Evolutionary conservation across 2,329 filamentous ascomycete genomes (phyloP).

Genomic region (Akanthomyces uredinophilus): DNA sequence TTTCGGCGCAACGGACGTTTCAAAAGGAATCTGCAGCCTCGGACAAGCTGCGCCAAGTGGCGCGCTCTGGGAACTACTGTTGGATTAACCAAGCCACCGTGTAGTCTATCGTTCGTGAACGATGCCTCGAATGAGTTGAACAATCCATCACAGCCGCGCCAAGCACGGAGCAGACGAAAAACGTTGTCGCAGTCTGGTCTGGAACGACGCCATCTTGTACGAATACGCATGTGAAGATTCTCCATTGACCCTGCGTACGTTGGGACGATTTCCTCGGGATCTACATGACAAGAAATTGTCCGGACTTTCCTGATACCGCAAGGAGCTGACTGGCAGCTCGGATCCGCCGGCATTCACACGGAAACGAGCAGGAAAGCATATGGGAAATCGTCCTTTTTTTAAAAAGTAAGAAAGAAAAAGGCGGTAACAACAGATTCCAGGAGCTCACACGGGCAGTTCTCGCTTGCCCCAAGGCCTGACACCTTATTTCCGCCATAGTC

Average conservation of each 20-base stretch:
- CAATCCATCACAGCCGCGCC: background rate
- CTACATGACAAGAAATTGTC: background rate
- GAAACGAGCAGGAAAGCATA: too few relatives aligned
- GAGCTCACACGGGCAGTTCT: background rate
- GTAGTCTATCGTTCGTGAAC: background rate
- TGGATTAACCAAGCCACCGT: background rate
- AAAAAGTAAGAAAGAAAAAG: too few relatives aligned
- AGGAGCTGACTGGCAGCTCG: background rate
- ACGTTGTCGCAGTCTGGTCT: background rate
- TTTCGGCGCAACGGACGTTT: constrained; percentile 7
- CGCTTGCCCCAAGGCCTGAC: background rate
- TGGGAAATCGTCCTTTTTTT: too few relatives aligned
- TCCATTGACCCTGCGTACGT: background rate
- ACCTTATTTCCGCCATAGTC: background rate
- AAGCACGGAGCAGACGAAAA: background rate
- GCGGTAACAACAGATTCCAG: background rate
- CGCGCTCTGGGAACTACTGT: too few relatives aligned
- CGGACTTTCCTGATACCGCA: background rate
- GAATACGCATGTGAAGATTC: background rate
- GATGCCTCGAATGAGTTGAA: background rate
- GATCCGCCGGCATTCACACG: background rate
- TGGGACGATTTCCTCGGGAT: background rate
- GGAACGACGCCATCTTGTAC: background rate
- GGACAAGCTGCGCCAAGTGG: background rate
- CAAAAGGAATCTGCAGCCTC: background rate